Evolutionary conservation across 2,329 filamentous ascomycete genomes (phyloP).

Genomic region (Claviceps cyperi): DNA sequence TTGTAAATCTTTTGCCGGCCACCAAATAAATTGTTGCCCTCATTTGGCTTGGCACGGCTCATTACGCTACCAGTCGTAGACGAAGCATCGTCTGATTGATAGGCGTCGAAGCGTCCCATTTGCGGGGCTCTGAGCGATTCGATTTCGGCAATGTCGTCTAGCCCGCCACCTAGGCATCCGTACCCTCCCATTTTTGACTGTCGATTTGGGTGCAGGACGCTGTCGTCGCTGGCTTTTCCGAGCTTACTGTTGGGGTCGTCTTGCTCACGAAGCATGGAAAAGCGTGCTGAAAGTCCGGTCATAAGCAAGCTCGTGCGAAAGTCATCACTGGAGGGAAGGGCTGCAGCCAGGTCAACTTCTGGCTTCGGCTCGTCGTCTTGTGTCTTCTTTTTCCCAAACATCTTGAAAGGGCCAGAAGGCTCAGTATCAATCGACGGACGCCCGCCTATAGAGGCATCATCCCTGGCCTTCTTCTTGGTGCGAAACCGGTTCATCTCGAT

Average conservation of each 20-base stretch:
- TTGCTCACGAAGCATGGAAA: conserved; percentile 93
- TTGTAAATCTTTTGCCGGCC: conserved; percentile 93
- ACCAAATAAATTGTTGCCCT: conserved; percentile 88
- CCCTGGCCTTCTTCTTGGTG: conserved; percentile 55
- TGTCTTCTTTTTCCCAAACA: conserved; percentile 42
- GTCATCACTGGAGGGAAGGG: conserved; percentile 69
- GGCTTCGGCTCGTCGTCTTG: conserved; percentile 43
- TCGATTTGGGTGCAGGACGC: conserved; percentile 70
- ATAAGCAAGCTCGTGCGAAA: conserved; percentile 93
- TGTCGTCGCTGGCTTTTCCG: conserved; percentile 91
- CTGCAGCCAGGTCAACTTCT: conserved; percentile 58
- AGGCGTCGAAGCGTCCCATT: conserved; percentile 49
- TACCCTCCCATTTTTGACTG: conserved; percentile 66
- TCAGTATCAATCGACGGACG: conserved; percentile 42
- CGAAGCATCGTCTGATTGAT: conserved; percentile 56
- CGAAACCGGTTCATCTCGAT: conserved; percentile 57
- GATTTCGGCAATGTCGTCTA: conserved; percentile 83
- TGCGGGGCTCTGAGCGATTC: conserved; percentile 58
- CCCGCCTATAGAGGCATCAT: conserved; percentile 30
- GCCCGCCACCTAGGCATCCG: conserved; percentile 34
- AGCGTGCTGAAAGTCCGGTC: conserved; percentile 85
- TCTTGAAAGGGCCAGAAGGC: conserved; percentile 34
- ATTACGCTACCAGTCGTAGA: conserved; percentile 59
- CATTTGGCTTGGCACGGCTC: conserved; percentile 64
- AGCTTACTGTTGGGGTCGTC: conserved; percentile 81